Evolutionary conservation across 2,329 filamentous ascomycete genomes (phyloP).

Genomic region (Cladophialophora psammophila): DNA sequence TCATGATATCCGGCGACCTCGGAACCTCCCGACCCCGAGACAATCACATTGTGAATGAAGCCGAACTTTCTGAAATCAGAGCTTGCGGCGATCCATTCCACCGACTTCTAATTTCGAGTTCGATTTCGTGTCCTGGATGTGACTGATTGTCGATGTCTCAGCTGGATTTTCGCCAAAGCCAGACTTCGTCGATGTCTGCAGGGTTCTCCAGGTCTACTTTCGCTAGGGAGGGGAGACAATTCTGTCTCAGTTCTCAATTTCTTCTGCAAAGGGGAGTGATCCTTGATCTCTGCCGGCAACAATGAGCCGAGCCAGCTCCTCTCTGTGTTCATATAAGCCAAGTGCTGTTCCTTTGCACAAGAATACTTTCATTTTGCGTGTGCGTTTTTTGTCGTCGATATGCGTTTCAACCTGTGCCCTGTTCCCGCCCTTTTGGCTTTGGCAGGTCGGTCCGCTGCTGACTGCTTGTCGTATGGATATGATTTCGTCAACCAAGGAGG

Average conservation of each 20-base stretch:
- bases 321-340: conserved; percentile 23
- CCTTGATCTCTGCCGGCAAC: conserved; percentile 10
- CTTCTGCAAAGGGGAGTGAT: neutral
- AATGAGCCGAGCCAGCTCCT: neutral
- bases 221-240: conserved; percentile 11
- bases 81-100: conserved; percentile 18
- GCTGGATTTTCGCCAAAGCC: conserved; percentile 2
- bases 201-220: conserved; percentile 1
- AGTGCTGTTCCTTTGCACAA: neutral
- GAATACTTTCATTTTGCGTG: conserved; percentile 1
- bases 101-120: neutral
- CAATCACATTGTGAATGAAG: conserved; percentile 12
- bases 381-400: conserved; percentile 18
- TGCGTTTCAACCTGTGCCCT: conserved; percentile 20
- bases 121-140: neutral
- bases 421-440: conserved; percentile 22
- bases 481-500: conserved; percentile 38
- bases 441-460: conserved; percentile 23
- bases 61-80: neutral
- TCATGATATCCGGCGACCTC: neutral
- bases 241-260: conserved; percentile 13
- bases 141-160: conserved; percentile 24
- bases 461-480: conserved; percentile 37
- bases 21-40: conserved; percentile 10
- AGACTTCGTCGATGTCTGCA: conserved; percentile 8